Percentiles rank a stretch among this genome's conserved stretches.
Evolutionary conservation across 176 grass and related monocot species (phyloP).

Genomic region (Bonia amplexicaulis): DNA sequence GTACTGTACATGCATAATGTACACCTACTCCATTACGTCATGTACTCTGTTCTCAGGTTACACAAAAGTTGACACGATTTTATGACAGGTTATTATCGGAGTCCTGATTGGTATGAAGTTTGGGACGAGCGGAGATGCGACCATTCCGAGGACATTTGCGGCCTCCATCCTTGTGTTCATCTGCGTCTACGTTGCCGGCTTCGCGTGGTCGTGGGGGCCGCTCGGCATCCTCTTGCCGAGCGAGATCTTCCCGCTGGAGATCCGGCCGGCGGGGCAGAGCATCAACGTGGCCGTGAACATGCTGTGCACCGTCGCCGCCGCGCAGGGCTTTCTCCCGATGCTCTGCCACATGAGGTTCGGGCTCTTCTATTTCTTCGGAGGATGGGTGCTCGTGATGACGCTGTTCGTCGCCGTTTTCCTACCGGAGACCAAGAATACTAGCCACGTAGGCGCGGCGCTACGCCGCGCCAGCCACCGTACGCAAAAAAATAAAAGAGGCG

Average conservation of each 20-base stretch:
- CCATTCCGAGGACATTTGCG: not conserved
- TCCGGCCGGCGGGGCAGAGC: constrained; percentile 91
- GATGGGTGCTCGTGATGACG: no score
- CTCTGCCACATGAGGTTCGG: constrained; percentile 92
- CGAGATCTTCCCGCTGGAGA: constrained; percentile 98
- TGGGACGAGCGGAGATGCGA: not conserved
- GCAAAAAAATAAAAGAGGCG: no score
- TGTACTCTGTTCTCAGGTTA: no score
- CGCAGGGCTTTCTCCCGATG: constrained; percentile 83
- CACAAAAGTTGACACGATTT: no score
- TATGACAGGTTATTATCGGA: not conserved
- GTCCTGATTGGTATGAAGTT: constrained; percentile 2
- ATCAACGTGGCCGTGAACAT: constrained; percentile 96
- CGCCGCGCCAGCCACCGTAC: no score
- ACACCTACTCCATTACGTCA: no score
- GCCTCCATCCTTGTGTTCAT: constrained; percentile 7
- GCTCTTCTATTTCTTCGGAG: constrained; percentile 93
- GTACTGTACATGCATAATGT: not conserved
- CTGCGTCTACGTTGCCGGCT: constrained; percentile 22
- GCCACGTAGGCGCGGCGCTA: no score
- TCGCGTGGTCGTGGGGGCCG: constrained; percentile 30
- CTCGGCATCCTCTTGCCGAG: constrained; percentile 45
- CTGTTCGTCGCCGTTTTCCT: not conserved
- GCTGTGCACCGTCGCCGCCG: constrained; percentile 92
- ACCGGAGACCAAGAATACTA: constrained; percentile 36